Base-by-base conservation (phyloP, 768 basidiomycete genomes). In the Naganishia onofrii region DNA sequence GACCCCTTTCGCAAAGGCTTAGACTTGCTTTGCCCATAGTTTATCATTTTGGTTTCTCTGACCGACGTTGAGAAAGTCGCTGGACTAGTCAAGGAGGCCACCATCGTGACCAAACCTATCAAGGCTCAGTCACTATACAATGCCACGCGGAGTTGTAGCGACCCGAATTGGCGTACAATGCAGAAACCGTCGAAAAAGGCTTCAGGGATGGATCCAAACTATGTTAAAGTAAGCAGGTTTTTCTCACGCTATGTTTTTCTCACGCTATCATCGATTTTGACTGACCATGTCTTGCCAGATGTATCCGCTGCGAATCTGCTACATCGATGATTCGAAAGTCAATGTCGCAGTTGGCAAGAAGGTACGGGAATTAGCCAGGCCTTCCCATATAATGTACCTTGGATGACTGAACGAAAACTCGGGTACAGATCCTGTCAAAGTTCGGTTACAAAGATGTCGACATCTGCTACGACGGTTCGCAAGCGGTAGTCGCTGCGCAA, bases 321-420 rank as follows among this genome's bases (percentile, higher is more conserved):
- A 76, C 13, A 76, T 79, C 0, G 76, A 79, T 58, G 78, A 79
- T 64, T 77, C 76, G 53, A 51, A 31, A 2, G 66, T 76, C 70
- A 79, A 79, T 34, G 53, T 54, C 32, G 55, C 38, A 10, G 77
- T 78, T 21, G 77, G 74, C 19, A 42, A 55, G 31, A 68, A 68
- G 54, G 73, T 79, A 26, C 44, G 48, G 46, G 23, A 21, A 15
- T 36, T 29, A 0, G 3, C 23, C 28, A 23, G 4, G 34, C 34
- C 34, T 23, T 26, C 48, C n/a, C 15, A 23, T 51, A 17, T 15
- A 42, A 8, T 15, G 13, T 15, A 42, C 9, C 7, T 42, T 42
- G 42, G 15, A 42, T 42, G 3, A 13, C 48, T 58, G 57, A n/a
- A 1, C n/a, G 8, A 5, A 26, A 5, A 34, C 23, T 38, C 57